These are phyloP conservation scores for Prunus yedoensis DNA, from an alignment of 331 rosid genomes.

Conservation along the genomic window DNA sequence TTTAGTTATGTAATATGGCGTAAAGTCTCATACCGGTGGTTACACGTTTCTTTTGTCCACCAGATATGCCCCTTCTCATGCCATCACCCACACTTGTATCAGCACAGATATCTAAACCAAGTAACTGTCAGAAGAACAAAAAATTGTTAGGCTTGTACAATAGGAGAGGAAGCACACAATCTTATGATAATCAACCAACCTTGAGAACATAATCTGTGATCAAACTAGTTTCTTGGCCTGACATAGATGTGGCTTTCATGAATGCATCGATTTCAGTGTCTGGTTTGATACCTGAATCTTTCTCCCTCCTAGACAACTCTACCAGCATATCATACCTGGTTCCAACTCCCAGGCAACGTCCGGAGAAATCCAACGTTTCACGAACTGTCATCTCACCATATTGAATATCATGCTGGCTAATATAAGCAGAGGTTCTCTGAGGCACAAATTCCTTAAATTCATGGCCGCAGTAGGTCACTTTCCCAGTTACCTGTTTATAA, in stretches of 20 bases:
- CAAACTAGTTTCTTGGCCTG: slow-evolving; percentile 36
- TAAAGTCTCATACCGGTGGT: slow-evolving; percentile 33
- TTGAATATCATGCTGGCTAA: slow-evolving; percentile 51
- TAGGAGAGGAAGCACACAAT: background rate
- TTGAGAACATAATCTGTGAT: slow-evolving; percentile 40
- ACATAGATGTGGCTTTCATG: slow-evolving; percentile 45
- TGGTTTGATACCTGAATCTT: slow-evolving; percentile 45
- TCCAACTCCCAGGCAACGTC: slow-evolving; percentile 48
- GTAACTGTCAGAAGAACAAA: slow-evolving; percentile 21
- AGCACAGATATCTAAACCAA: slow-evolving; percentile 44
- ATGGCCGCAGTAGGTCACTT: slow-evolving; percentile 49
- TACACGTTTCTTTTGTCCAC: slow-evolving; percentile 53
- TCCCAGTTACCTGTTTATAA: slow-evolving; percentile 36
- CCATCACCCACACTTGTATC: slow-evolving; percentile 48
- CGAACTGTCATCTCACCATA: slow-evolving; percentile 53
- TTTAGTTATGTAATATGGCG: background rate
- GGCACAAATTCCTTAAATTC: slow-evolving; percentile 42
- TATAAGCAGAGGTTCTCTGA: slow-evolving; percentile 48
- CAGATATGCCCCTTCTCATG: slow-evolving; percentile 53
- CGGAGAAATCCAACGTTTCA: slow-evolving; percentile 46
- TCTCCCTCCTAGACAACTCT: slow-evolving; percentile 42
- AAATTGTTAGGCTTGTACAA: background rate
- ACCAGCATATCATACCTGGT: slow-evolving; percentile 37
- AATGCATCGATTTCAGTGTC: slow-evolving; percentile 39
- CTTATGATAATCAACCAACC: slow-evolving; percentile 23